Evolutionary conservation across 306 rosid species (phyloP), one percentile per base, ranked within the genome.

Genomic region (Fragaria iinumae): DNA sequence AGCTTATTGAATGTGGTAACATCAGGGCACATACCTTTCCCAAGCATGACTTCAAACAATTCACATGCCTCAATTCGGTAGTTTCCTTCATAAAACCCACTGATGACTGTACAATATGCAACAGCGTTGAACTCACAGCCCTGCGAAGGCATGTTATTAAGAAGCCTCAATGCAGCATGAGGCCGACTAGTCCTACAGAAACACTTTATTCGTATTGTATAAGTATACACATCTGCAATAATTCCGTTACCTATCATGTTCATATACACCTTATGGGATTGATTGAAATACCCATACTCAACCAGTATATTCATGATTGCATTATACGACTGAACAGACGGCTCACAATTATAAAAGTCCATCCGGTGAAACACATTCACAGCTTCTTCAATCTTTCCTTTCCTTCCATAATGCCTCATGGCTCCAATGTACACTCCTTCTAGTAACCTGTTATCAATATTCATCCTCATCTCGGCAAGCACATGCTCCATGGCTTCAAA

Each of bases 261-360:
- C 89, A 93, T 80, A 75, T 90, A 93, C 57, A 87, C 88, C 71
- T 91, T 93, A 78, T 93, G 98, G 1, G 97, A 96, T 69, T 91
- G 96, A 76, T 83, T 71, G 56, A 81, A 84, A 79, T 84, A 90
- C 10, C 90, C 87, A 23, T 57, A 81, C 82, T 91, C 94, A 56
- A 91, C 84, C 0, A 94, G 83, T 69, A 89, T 82, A 77, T 94
- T 94, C 97, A 90, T 91, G 67, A 90, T 88, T 14, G 83, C 86
- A 53, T 94, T 94, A 83, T 85, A 89, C 23, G 98, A 94, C 39
- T 84, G 87, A 69, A 94, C 89, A 0, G 91, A 89, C 0, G 94
- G 93, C 23, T 88, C 90, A 69, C 98, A 94, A 52, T 85, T 81
- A 83, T 81, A 94, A 74, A 91, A 89, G 17, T 91, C 97, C 98